Base-by-base conservation (phyloP, 257 asterid species). In the Jacaranda copaia region DNA sequence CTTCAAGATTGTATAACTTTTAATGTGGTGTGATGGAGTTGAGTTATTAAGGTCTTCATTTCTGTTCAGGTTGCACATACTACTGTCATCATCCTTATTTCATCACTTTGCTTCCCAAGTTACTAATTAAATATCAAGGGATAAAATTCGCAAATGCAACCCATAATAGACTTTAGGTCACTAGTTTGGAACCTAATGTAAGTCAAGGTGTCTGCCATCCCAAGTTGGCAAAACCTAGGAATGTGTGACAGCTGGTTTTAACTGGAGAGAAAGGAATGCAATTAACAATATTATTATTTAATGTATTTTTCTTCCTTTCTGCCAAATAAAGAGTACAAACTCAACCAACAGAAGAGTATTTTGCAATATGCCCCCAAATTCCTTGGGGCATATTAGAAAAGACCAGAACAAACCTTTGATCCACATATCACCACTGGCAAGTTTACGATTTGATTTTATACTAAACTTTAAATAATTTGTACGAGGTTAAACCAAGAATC, bases 181-280 rank as follows among this genome's bases (percentile, higher is more conserved):
- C 32, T 25, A 25, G 32, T 25, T 57, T 13, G 67, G 45, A 36
- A 60, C 8, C 32, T 9, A 60, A 5, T 10, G 45, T 3, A 60
- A 13, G 35, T 60, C 16, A 36, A 20, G 20, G 64, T 19, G 19
- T 10, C 64, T 58, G 64, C 15, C 15, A 20, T 60, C 67, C 15
- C 45, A 4, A 25, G 42, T 60, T 60, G 10, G 45, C 18, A 60
- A 57, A 60, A 32, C 45, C 42, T 8, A 57, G 20, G 16, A 57
- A 0, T n/a, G 1, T 8, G 62, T 18, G 62, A 57, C 8, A 4
- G 14, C 38, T 57, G 1, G 7, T n/a, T 52, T 52, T 52, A 14
- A 52, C 58, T 52, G 20, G 58, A 57, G 59, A 57, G 8, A 57
- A 57, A 57, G 62, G 62, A 57, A 57, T 16, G 62, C 19, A 58